These are phyloP conservation scores for Euphorbia celastroides DNA, from an alignment of 441 rosid species.

Conservation along the genomic window DNA sequence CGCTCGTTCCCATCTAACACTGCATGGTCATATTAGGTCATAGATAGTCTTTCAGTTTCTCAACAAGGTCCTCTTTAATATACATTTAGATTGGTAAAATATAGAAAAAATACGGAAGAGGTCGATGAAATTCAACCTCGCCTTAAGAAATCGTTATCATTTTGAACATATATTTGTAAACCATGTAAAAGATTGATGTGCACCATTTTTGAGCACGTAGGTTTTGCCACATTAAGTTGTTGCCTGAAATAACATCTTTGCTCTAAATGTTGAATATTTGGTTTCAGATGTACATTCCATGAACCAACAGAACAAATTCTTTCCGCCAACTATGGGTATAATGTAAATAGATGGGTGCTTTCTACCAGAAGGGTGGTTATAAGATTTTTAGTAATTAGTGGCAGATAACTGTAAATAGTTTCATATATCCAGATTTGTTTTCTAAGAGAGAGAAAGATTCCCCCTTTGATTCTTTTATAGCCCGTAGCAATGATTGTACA, in stretches of 20 bases:
- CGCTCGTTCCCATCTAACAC: too few relatives aligned
- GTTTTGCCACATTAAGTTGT: not conserved
- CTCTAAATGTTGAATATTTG: not conserved
- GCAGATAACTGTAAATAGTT: conserved; percentile 22
- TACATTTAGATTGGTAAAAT: too few relatives aligned
- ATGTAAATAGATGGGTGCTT: conserved; percentile 26
- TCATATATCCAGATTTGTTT: conserved; percentile 8
- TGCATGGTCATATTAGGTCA: too few relatives aligned
- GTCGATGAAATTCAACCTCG: too few relatives aligned
- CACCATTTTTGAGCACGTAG: too few relatives aligned
- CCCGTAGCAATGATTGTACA: conserved; percentile 18
- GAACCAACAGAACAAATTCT: conserved; percentile 25
- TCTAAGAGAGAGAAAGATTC: conserved; percentile 17
- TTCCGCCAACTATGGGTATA: conserved; percentile 33
- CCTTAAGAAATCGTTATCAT: too few relatives aligned
- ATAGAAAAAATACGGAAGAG: too few relatives aligned
- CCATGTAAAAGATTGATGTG: too few relatives aligned
- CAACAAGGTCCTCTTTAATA: too few relatives aligned
- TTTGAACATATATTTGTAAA: too few relatives aligned
- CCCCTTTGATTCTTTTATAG: conserved; percentile 19
- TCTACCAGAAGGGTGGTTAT: not conserved
- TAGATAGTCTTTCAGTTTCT: too few relatives aligned
- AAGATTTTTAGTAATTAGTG: conserved; percentile 13
- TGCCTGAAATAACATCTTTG: not conserved
- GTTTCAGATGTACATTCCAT: conserved; percentile 39